phyloP scores from a whole-genome alignment of 768 basidiomycete genomes.

The Phylloporus arenicola region DNA sequence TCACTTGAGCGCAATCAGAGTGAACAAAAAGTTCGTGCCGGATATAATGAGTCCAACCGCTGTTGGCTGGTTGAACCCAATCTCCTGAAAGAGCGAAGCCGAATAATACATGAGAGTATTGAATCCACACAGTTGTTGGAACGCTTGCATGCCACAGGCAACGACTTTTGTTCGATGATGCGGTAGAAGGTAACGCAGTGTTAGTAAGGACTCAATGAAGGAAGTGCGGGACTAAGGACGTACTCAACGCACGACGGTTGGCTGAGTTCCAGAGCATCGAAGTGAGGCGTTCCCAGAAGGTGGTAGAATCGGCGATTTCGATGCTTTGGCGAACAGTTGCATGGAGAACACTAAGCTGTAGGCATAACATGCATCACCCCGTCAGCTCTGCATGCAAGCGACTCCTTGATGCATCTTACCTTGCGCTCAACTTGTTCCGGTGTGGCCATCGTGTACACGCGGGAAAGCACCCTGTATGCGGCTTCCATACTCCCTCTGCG shows the following conservation, averaged over 20 bases:
- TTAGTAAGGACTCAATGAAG: not conserved
- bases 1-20: conserved; percentile 65
- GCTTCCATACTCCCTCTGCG: conserved; percentile 43
- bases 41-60: conserved; percentile 77
- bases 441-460: conserved; percentile 64
- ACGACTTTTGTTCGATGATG: conserved; percentile 42
- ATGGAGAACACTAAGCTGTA: conserved; percentile 53
- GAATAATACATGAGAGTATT: conserved; percentile 76
- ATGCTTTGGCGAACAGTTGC: conserved; percentile 57
- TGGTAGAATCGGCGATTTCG: conserved; percentile 56
- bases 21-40: conserved; percentile 75
- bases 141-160: conserved; percentile 75
- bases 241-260: conserved; percentile 68
- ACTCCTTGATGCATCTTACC: conserved; percentile 26
- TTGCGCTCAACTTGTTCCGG: conserved; percentile 63
- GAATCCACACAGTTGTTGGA: conserved; percentile 82
- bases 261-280: conserved; percentile 52
- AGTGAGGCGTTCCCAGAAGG: conserved; percentile 48
- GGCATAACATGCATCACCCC: not conserved
- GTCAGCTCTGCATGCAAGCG: not conserved
- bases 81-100: conserved; percentile 72
- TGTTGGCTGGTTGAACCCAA: conserved; percentile 79
- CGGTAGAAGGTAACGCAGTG: no score
- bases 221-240: conserved; percentile 9
- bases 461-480: conserved; percentile 53